These are phyloP conservation scores for Adansonia grandidieri DNA, from an alignment of 441 rosid species.

Conservation along the genomic window DNA sequence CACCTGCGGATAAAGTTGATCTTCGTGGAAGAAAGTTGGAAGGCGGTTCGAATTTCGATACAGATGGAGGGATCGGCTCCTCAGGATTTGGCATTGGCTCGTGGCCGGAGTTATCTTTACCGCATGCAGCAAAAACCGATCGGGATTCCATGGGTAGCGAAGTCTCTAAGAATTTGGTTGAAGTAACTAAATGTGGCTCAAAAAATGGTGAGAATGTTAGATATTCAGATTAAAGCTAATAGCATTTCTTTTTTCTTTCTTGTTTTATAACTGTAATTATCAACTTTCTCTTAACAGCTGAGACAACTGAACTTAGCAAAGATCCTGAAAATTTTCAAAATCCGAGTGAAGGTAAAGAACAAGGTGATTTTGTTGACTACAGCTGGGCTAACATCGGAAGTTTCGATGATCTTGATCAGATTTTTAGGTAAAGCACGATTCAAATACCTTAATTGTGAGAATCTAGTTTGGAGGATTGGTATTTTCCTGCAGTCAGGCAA, in stretches of 20 bases:
- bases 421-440: slow-evolving; percentile 77
- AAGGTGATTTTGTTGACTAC: slow-evolving; percentile 79
- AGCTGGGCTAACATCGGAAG: slow-evolving; percentile 95
- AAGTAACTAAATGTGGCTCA: slow-evolving; percentile 50
- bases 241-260: not conserved
- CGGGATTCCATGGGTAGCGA: slow-evolving; percentile 54
- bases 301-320: slow-evolving; percentile 54
- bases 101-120: slow-evolving; percentile 58
- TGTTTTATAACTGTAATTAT: slow-evolving; percentile 16
- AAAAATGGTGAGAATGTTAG: slow-evolving; percentile 46
- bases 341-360: slow-evolving; percentile 61
- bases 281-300: slow-evolving; percentile 46
- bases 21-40: slow-evolving; percentile 49
- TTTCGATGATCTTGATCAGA: slow-evolving; percentile 92
- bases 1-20: slow-evolving; percentile 38
- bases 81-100: slow-evolving; percentile 53
- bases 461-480: slow-evolving; percentile 12
- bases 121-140: slow-evolving; percentile 50
- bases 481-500: slow-evolving; percentile 17
- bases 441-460: slow-evolving; percentile 13
- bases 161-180: slow-evolving; percentile 51
- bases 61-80: slow-evolving; percentile 48
- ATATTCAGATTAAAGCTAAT: slow-evolving; percentile 27
- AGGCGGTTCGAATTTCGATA: slow-evolving; percentile 47
- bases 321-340: slow-evolving; percentile 60